Percentiles rank a stretch among this genome's conserved stretches.
Evolutionary conservation across 129 eudicot species (phyloP).

Genomic region (Ambrosia trifida): DNA sequence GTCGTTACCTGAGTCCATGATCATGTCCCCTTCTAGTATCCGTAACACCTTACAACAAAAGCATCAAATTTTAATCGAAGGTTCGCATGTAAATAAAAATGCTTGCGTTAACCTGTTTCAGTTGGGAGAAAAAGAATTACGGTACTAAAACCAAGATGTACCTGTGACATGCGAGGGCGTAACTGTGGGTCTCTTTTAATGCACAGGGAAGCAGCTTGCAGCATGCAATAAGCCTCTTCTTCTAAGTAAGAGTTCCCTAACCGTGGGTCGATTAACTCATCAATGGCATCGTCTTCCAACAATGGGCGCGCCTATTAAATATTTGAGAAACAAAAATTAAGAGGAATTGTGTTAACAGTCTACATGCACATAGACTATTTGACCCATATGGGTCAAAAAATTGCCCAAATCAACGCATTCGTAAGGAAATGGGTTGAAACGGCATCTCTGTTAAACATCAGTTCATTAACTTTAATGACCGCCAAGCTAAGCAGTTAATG

Average conservation of each 20-base stretch:
- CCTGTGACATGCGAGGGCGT: conserved; percentile 99
- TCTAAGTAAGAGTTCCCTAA: conserved; percentile 63
- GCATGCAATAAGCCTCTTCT: conserved; percentile 74
- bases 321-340: conserved; percentile 11
- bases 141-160: conserved; percentile 22
- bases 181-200: conserved; percentile 85
- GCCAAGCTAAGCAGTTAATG: too few species aligned
- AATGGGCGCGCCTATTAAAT: conserved; percentile 79
- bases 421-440: not conserved
- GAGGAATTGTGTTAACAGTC: not conserved
- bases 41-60: conserved; percentile 62
- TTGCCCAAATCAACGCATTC: not conserved
- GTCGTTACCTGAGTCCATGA: conserved; percentile 67
- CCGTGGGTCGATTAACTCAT: conserved; percentile 77
- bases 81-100: not conserved
- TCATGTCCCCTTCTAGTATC: conserved; percentile 85
- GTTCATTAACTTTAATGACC: not conserved
- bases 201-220: conserved; percentile 95
- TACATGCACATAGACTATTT: too few species aligned
- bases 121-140: not conserved
- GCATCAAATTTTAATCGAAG: not conserved
- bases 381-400: not conserved
- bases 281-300: conserved; percentile 71
- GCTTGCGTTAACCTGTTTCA: not conserved
- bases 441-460: not conserved